Evolutionary conservation across 345 rosid species (phyloP), one percentile per base, ranked within the genome.

Genomic region (Corchorus capsularis): DNA sequence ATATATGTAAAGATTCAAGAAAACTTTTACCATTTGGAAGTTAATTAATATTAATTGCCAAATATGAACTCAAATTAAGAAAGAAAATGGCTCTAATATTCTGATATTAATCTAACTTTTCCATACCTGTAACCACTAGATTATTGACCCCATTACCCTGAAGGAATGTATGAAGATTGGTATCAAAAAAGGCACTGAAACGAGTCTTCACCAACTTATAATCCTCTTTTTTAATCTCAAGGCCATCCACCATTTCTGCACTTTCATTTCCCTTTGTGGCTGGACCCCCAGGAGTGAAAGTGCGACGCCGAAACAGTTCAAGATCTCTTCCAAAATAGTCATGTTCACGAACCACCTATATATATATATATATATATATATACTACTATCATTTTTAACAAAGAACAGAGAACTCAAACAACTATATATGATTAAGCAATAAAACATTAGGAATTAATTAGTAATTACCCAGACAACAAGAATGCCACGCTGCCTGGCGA

Each of bases 191-290:
- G 0, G 97, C 97, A n/a, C 97, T 89, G 79, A 95, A 93, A 50
- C 94, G 91, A 0, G 88, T 92, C 88, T 93, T 95, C 78, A 90
- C 93, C 74, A 93, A 37, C 85, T 91, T 93, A 74, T 94, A 93
- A 62, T 94, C 98, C 45, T 87, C 92, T 82, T 86, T 90, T 81
- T 78, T 82, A 74, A 91, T 93, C 63, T 50, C 82, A 76, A 93
- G 82, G 47, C 98, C 97, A 78, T 94, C 89, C 4, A 85, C 94
- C 55, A 94, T 83, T 22, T 87, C 84, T 4, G 97, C 89, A 10
- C 98, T 97, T 0, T 8, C 46, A 4, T 81, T 86, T 72, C 92
- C 97, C 82, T 90, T 90, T 4, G 82, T 75, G 39, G 68, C 64
- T 14, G 96, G 98, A 19, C 96, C 96, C 2, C 71, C 91, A 4